A percentile compares a stretch with the other conserved stretches of the same genome.
Conservation (phyloP, 1,284 basidiomycete genomes). For the Sanghuangporus baumii region DNA sequence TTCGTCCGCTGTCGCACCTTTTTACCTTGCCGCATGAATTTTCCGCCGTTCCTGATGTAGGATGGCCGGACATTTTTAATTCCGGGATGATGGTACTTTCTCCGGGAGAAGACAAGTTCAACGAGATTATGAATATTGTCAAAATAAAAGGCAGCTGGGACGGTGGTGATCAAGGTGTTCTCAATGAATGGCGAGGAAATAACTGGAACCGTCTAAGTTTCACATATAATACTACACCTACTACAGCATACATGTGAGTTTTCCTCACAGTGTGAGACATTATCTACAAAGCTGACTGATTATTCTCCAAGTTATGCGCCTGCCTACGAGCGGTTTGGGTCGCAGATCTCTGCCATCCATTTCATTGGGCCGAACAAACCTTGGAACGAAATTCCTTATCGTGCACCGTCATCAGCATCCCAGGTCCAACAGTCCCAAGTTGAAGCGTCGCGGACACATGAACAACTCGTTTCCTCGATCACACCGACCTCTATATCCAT, state of each 20-base stretch:
- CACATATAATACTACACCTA: slow-evolving; percentile 96
- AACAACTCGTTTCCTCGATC: slow-evolving; percentile 19
- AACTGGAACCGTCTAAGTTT: slow-evolving; percentile 92
- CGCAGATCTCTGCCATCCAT: slow-evolving; percentile 84
- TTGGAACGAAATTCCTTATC: slow-evolving; percentile 71
- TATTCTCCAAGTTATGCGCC: slow-evolving; percentile 73
- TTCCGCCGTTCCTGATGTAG: slow-evolving; percentile 90
- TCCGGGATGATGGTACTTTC: slow-evolving; percentile 89
- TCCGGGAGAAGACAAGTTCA: slow-evolving; percentile 81
- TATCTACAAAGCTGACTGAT: slow-evolving; percentile 11
- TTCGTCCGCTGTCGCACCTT: slow-evolving; percentile 84
- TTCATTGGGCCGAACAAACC: slow-evolving; percentile 95
- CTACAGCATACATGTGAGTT: slow-evolving; percentile 88
- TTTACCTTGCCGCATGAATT: slow-evolving; percentile 74
- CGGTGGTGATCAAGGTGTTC: slow-evolving; percentile 92
- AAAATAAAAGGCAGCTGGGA: slow-evolving; percentile 87
- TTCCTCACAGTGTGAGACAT: slow-evolving; percentile 20
- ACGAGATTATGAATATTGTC: slow-evolving; percentile 63
- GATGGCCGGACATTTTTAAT: slow-evolving; percentile 99
- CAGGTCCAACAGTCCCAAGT: background rate
- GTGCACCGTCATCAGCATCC: slow-evolving; percentile 41
- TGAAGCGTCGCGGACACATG: slow-evolving; percentile 21
- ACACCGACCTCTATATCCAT: slow-evolving; percentile 26
- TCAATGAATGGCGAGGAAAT: slow-evolving; percentile 89
- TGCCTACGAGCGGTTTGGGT: slow-evolving; percentile 89